phyloP scores from a whole-genome alignment of 2,329 filamentous ascomycete species.

The Fusarium succisae region DNA sequence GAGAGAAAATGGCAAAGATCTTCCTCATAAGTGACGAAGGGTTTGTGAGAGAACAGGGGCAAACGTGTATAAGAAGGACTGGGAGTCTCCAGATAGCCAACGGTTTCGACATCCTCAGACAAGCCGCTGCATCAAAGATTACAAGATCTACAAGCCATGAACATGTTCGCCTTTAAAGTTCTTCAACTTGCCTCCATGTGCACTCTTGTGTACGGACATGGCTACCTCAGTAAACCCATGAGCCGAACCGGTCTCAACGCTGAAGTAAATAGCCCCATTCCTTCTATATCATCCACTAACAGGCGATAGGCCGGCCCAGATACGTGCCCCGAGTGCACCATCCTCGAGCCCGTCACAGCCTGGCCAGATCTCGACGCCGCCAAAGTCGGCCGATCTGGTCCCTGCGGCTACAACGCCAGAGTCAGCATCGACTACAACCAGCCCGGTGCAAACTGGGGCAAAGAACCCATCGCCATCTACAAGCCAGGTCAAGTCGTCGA shows the following conservation, averaged over 20 bases:
- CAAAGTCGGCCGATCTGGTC: conserved; percentile 57
- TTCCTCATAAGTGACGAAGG: accelerated
- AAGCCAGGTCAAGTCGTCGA: conserved; percentile 56
- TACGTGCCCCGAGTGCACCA: conserved; percentile 63
- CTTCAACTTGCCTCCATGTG: conserved; percentile 6
- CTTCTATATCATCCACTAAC: accelerated
- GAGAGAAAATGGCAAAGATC: background rate
- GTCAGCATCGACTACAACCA: conserved; percentile 64
- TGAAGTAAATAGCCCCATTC: background rate
- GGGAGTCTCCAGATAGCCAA: no score
- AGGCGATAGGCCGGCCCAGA: conserved; percentile 54
- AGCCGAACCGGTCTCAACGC: conserved; percentile 33
- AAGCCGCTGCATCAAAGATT: accelerated
- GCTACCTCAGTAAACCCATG: conserved; percentile 30
- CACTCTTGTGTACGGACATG: conserved; percentile 3
- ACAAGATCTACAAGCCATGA: background rate
- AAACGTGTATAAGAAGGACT: background rate
- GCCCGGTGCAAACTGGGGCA: conserved; percentile 56
- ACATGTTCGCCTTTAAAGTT: background rate
- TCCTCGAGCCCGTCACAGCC: conserved; percentile 60
- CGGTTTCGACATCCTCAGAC: background rate
- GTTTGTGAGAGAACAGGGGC: accelerated
- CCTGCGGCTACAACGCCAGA: conserved; percentile 64
- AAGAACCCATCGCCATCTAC: conserved; percentile 54
- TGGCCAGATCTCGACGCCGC: conserved; percentile 60